Percentiles rank a stretch among this genome's conserved stretches.
Conservation (phyloP, 2,329 filamentous ascomycete genomes). For the Mycosphaerella arachidis region DNA sequence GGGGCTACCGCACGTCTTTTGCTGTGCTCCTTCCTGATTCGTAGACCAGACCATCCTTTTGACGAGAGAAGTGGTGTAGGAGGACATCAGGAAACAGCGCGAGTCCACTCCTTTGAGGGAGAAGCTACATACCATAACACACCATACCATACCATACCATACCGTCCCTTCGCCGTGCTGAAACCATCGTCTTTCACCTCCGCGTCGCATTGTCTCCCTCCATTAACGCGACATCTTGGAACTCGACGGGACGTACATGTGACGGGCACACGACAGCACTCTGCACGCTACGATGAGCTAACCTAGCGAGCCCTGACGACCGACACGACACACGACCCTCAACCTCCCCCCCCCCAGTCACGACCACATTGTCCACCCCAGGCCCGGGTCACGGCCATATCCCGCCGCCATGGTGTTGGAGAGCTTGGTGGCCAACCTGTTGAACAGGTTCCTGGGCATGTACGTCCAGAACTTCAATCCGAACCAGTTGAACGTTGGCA, state of each 20-base stretch:
- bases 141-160: too few species aligned
- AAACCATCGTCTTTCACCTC: neutral
- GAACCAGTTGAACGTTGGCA: slow-evolving; percentile 94
- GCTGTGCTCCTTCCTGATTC: neutral
- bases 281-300: slow-evolving; percentile 8
- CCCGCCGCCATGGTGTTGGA: slow-evolving; percentile 74
- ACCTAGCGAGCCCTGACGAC: slow-evolving; percentile 6
- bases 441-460: slow-evolving; percentile 99
- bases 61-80: neutral
- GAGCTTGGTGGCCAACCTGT: slow-evolving; percentile 89
- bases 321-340: neutral
- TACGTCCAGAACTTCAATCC: slow-evolving; percentile 99
- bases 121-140: too few species aligned
- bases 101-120: neutral
- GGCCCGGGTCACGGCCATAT: slow-evolving; percentile 68
- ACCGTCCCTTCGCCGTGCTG: neutral
- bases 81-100: neutral
- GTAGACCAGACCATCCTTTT: neutral
- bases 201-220: neutral
- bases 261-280: neutral
- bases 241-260: neutral
- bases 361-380: slow-evolving; percentile 37
- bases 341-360: neutral
- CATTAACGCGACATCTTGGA: neutral
- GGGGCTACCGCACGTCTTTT: neutral